phyloP scores from a whole-genome alignment of 768 basidiomycete genomes.

The Postia placenta region DNA sequence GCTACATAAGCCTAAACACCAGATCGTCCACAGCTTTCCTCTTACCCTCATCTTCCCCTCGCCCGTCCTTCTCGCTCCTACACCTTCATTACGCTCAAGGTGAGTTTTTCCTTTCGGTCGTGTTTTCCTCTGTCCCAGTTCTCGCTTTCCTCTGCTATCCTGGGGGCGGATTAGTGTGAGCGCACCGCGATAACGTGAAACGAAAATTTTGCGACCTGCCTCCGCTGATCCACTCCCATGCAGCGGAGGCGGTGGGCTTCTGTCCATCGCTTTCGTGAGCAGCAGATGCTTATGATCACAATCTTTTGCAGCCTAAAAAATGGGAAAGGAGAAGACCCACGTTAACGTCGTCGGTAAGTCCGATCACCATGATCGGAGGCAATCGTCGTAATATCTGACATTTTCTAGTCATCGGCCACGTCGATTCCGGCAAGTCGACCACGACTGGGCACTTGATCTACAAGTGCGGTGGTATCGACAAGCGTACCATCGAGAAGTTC shows the following conservation, averaged over 20 bases:
- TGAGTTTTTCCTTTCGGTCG: slow-evolving; percentile 28
- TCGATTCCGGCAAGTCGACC: slow-evolving; percentile 99
- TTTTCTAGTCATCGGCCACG: slow-evolving; percentile 87
- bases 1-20: slow-evolving; percentile 28
- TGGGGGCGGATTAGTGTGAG: neutral
- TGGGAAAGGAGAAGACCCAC: slow-evolving; percentile 96
- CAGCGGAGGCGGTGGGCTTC: neutral
- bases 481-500: slow-evolving; percentile 99
- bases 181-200: neutral
- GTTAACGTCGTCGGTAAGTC: slow-evolving; percentile 94
- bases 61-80: slow-evolving; percentile 40
- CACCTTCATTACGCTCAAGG: slow-evolving; percentile 34
- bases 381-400: slow-evolving; percentile 25
- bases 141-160: neutral
- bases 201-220: no score
- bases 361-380: slow-evolving; percentile 24
- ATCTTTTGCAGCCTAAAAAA: slow-evolving; percentile 38
- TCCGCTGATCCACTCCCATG: neutral
- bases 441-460: slow-evolving; percentile 99
- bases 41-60: slow-evolving; percentile 35
- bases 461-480: slow-evolving; percentile 99
- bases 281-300: neutral
- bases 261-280: neutral
- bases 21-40: slow-evolving; percentile 20
- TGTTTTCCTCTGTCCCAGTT: neutral